Evolutionary conservation across 495 filamentous ascomycete species (phyloP).

Genomic region (Penicillium macrosclerotiorum): DNA sequence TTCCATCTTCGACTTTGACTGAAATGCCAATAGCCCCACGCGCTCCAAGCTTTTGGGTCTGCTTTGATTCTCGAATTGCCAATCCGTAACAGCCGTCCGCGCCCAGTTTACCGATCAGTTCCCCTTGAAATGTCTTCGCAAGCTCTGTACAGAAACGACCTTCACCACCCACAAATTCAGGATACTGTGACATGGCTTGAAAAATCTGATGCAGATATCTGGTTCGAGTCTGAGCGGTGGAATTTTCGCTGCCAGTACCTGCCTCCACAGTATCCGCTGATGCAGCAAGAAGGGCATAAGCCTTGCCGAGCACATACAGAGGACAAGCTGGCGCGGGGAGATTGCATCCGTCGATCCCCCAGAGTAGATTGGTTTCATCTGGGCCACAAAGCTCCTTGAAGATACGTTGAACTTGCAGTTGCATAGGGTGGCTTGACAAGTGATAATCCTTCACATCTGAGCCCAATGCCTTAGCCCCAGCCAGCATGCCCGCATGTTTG

Average conservation of each 20-base stretch:
- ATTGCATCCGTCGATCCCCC: slow-evolving; percentile 42
- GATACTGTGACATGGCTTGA: slow-evolving; percentile 31
- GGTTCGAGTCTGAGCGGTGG: too few species aligned
- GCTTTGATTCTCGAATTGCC: slow-evolving; percentile 28
- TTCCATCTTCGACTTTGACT: slow-evolving; percentile 43
- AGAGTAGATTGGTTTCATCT: slow-evolving; percentile 15
- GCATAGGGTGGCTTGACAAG: slow-evolving; percentile 26
- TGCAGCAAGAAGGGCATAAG: slow-evolving; percentile 31
- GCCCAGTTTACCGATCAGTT: slow-evolving; percentile 36
- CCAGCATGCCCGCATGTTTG: slow-evolving; percentile 43
- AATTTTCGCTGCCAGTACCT: too few species aligned
- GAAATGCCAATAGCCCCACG: slow-evolving; percentile 34
- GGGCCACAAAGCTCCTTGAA: slow-evolving; percentile 28
- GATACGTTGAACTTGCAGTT: slow-evolving; percentile 23
- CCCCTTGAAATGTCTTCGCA: slow-evolving; percentile 26
- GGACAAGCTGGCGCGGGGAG: slow-evolving; percentile 35
- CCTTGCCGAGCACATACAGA: slow-evolving; percentile 19
- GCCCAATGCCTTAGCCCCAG: slow-evolving; percentile 30
- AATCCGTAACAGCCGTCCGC: slow-evolving; percentile 41
- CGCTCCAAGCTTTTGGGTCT: slow-evolving; percentile 27
- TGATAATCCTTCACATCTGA: slow-evolving; percentile 29
- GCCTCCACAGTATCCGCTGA: too few species aligned
- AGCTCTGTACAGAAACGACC: slow-evolving; percentile 38
- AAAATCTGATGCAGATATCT: slow-evolving; percentile 25
- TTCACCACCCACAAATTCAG: slow-evolving; percentile 36